phyloP scores from a whole-genome alignment of 2,329 filamentous ascomycete species.

The Triangularia setosa region DNA sequence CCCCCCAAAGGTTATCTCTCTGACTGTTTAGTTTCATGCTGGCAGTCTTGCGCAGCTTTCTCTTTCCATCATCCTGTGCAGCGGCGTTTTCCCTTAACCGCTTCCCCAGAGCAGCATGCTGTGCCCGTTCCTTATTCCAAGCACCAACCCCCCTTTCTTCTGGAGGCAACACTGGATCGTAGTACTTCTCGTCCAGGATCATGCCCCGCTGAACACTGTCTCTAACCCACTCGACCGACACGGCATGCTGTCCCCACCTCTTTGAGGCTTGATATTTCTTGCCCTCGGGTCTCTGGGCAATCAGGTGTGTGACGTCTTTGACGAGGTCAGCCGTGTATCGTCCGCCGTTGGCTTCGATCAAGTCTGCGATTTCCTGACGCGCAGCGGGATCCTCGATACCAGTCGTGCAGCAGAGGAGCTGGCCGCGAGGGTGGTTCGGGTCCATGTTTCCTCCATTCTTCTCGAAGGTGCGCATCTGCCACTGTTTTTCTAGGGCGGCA shows the following conservation, averaged over 20 bases:
- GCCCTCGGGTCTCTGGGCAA: slow-evolving; percentile 73
- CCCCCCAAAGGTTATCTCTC: slow-evolving; percentile 81
- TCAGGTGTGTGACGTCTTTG: slow-evolving; percentile 79
- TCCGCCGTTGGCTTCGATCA: slow-evolving; percentile 68
- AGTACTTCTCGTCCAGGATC: slow-evolving; percentile 83
- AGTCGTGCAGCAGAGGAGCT: slow-evolving; percentile 52
- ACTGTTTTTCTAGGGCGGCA: slow-evolving; percentile 60
- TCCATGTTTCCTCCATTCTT: slow-evolving; percentile 42
- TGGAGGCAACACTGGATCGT: slow-evolving; percentile 67
- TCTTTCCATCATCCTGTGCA: slow-evolving; percentile 54
- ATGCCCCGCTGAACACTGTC: slow-evolving; percentile 83
- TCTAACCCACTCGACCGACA: slow-evolving; percentile 79
- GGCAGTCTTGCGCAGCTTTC: slow-evolving; percentile 83
- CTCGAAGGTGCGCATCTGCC: slow-evolving; percentile 62
- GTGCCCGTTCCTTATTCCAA: slow-evolving; percentile 57
- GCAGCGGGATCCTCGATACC: slow-evolving; percentile 58
- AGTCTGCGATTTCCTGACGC: slow-evolving; percentile 66
- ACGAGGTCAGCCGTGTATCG: slow-evolving; percentile 84
- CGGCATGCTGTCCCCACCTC: slow-evolving; percentile 74
- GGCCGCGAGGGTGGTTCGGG: slow-evolving; percentile 32
- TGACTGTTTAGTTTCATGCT: slow-evolving; percentile 80
- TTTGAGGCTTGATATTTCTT: slow-evolving; percentile 89
- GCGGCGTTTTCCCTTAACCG: slow-evolving; percentile 50
- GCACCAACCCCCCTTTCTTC: slow-evolving; percentile 74
- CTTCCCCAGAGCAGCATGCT: slow-evolving; percentile 52